Evolutionary conservation across 176 grass and related monocot genomes (phyloP).

Genomic region (Avena eriantha): DNA sequence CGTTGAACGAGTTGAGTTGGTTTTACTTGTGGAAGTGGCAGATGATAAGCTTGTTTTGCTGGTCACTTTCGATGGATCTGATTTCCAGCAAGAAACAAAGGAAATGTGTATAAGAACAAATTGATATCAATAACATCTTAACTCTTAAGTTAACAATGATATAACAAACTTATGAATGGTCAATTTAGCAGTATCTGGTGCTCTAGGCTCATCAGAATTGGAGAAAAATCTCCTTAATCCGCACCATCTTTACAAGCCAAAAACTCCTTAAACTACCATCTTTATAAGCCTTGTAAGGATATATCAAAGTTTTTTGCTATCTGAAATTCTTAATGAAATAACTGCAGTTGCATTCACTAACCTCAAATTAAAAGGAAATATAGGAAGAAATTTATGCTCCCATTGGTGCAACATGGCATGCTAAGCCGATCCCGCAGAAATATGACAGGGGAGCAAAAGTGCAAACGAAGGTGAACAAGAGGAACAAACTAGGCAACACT

Average conservation of each 20-base stretch:
- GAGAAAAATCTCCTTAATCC: background rate
- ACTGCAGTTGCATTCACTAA: background rate
- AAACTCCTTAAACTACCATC: background rate
- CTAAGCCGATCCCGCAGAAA: slow-evolving; percentile 1
- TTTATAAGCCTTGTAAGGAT: background rate
- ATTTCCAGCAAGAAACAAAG: slow-evolving; percentile 34
- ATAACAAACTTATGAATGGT: background rate
- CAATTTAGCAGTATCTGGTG: background rate
- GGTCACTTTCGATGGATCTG: slow-evolving; percentile 74
- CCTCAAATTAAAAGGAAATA: background rate
- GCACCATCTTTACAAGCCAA: background rate
- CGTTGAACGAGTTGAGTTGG: slow-evolving; percentile 65
- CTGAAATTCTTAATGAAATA: background rate
- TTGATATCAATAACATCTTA: background rate
- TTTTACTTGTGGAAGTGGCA: slow-evolving; percentile 50
- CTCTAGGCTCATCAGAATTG: slow-evolving; percentile 1
- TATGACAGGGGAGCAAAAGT: slow-evolving; percentile 14
- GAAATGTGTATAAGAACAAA: slow-evolving; percentile 42
- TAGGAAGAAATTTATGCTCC: background rate
- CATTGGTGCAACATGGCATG: background rate
- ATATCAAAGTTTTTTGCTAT: background rate
- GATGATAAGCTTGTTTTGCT: slow-evolving; percentile 80
- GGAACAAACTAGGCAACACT: background rate
- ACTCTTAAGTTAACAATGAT: background rate
- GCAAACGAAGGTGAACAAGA: slow-evolving; percentile 4